A percentile compares a stretch with the other conserved stretches of the same genome.
These are phyloP conservation scores for Didymella pinodella DNA, from an alignment of 2,329 filamentous ascomycete species.

Conservation along the genomic window DNA sequence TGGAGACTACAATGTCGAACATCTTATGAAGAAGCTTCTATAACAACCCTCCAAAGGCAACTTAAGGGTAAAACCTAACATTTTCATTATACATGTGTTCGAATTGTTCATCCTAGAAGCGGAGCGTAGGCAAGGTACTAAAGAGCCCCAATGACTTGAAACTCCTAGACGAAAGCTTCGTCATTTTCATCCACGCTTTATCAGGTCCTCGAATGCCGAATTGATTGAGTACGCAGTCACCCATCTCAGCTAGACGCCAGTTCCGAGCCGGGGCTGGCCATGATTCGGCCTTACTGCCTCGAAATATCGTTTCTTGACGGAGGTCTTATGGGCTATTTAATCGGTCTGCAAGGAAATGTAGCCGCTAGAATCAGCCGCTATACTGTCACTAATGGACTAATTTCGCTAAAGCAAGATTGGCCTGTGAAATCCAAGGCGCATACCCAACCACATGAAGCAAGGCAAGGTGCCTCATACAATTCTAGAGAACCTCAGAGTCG, in stretches of 20 bases:
- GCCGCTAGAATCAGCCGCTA: background rate
- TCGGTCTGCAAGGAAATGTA: background rate
- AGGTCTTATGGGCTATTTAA: background rate
- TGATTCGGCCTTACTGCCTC: background rate
- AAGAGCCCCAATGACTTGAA: background rate
- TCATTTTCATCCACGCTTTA: background rate
- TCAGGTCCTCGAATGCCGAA: background rate
- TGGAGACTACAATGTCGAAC: no score
- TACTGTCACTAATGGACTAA: background rate
- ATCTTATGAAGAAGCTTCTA: no score
- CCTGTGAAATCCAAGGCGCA: background rate
- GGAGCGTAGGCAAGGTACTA: background rate
- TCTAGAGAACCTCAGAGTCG: background rate
- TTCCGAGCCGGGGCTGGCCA: background rate
- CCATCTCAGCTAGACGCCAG: background rate
- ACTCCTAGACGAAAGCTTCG: background rate
- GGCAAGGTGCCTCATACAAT: background rate
- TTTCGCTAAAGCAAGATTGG: background rate
- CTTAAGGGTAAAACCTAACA: no score
- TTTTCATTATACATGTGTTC: no score
- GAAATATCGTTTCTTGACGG: background rate
- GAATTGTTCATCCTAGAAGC: no score
- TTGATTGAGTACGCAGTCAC: background rate
- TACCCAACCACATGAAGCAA: background rate
- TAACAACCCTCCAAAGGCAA: no score